Evolutionary conservation across 371 early-diverging fungal species (phyloP).

Genomic region (Rhizopus delemar): DNA sequence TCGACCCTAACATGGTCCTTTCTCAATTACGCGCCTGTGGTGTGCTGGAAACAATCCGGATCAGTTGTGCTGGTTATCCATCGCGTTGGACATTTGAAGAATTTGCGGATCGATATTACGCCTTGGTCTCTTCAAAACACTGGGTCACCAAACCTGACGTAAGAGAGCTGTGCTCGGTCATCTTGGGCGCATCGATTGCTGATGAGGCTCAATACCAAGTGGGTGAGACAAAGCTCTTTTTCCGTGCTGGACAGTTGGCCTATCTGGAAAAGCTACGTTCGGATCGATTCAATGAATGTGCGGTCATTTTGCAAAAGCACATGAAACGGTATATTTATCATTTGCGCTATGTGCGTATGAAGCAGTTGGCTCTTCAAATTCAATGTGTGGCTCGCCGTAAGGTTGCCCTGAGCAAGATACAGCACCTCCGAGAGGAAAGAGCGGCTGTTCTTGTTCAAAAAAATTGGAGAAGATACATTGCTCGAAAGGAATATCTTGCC

Average conservation of each 20-base stretch:
- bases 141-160: slow-evolving; percentile 63
- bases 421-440: slow-evolving; percentile 59
- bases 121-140: slow-evolving; percentile 74
- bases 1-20: slow-evolving; percentile 92
- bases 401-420: slow-evolving; percentile 58
- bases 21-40: slow-evolving; percentile 98
- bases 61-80: slow-evolving; percentile 98
- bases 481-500: slow-evolving; percentile 59
- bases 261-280: slow-evolving; percentile 87
- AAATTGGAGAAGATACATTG: slow-evolving; percentile 66
- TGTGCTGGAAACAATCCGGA: slow-evolving; percentile 99
- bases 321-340: slow-evolving; percentile 77
- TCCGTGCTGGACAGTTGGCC: slow-evolving; percentile 94
- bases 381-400: slow-evolving; percentile 69
- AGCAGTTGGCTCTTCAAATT: slow-evolving; percentile 54
- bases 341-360: slow-evolving; percentile 68
- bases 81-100: slow-evolving; percentile 91
- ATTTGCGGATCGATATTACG: slow-evolving; percentile 92
- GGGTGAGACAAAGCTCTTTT: slow-evolving; percentile 96
- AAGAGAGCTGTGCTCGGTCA: slow-evolving; percentile 54
- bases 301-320: slow-evolving; percentile 87
- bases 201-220: slow-evolving; percentile 88
- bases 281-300: slow-evolving; percentile 78
- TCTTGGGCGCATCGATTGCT: slow-evolving; percentile 67
- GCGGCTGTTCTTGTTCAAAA: slow-evolving; percentile 82